Conservation (phyloP, 192 early-diverging fungal genomes). For the Coemansia sp. region DNA sequence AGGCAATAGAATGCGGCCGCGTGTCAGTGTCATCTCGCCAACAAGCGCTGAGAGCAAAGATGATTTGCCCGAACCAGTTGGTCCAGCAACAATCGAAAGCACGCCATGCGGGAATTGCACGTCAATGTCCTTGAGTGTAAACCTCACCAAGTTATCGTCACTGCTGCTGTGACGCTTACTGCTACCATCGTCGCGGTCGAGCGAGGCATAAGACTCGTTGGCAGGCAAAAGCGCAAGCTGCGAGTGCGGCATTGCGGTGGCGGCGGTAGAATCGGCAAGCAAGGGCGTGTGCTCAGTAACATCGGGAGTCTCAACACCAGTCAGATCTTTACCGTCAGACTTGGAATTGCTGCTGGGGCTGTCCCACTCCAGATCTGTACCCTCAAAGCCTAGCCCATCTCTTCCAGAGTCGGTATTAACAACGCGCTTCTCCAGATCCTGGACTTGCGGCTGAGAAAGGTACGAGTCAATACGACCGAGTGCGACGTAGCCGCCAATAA, state of each 20-base stretch:
- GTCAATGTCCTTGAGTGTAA: slow-evolving; percentile 64
- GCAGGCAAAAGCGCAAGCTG: neutral
- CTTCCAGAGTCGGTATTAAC: neutral
- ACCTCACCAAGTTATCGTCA: slow-evolving; percentile 18
- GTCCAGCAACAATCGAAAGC: slow-evolving; percentile 80
- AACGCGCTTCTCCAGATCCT: slow-evolving; percentile 48
- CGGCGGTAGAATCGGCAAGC: slow-evolving; percentile 4
- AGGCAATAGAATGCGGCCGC: slow-evolving; percentile 36
- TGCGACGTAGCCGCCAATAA: slow-evolving; percentile 66
- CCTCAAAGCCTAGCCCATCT: slow-evolving; percentile 26
- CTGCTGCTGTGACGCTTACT: neutral
- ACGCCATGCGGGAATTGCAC: slow-evolving; percentile 67
- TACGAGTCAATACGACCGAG: slow-evolving; percentile 72
- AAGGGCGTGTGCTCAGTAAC: neutral
- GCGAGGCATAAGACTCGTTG: neutral
- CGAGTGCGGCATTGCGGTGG: neutral
- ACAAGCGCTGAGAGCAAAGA: slow-evolving; percentile 77
- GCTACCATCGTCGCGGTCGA: neutral
- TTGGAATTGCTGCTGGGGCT: neutral
- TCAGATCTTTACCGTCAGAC: slow-evolving; percentile 1
- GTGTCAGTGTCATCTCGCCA: slow-evolving; percentile 68
- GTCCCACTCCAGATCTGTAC: slow-evolving; percentile 42
- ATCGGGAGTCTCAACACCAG: neutral
- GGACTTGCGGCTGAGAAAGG: slow-evolving; percentile 71
- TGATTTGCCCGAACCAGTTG: slow-evolving; percentile 90